These are phyloP conservation scores for Solanum corneliomulleri DNA, from an alignment of 257 asterid species.

Conservation along the genomic window DNA sequence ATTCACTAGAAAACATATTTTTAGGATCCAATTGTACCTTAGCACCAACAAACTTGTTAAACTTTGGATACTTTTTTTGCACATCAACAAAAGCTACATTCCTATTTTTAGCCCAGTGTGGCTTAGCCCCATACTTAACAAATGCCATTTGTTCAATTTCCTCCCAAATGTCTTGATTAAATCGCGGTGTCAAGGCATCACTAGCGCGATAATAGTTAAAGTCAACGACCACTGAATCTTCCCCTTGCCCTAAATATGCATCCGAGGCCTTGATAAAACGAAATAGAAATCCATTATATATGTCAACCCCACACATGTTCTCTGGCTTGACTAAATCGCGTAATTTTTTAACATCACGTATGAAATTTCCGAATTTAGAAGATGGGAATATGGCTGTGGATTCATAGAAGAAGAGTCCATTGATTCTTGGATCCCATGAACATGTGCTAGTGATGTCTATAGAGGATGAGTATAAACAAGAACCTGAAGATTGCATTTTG, in stretches of 20 bases:
- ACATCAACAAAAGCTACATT: conserved; percentile 40
- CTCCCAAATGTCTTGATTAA: conserved; percentile 62
- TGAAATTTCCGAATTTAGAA: conserved; percentile 23
- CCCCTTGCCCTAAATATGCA: conserved; percentile 52
- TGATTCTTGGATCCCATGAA: conserved; percentile 71
- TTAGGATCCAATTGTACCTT: conserved; percentile 40
- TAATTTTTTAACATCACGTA: conserved; percentile 40
- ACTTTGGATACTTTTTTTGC: conserved; percentile 31
- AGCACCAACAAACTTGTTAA: conserved; percentile 31
- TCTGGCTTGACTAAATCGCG: conserved; percentile 35
- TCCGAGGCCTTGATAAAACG: conserved; percentile 48
- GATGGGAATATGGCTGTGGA: conserved; percentile 50
- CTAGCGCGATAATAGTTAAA: conserved; percentile 60
- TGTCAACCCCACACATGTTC: conserved; percentile 63
- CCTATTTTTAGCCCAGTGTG: conserved; percentile 89
- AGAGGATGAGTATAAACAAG: conserved; percentile 58
- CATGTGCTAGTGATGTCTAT: conserved; percentile 23
- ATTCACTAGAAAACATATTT: conserved; percentile 40
- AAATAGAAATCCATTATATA: conserved; percentile 64
- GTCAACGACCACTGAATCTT: conserved; percentile 53
- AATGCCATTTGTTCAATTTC: conserved; percentile 88
- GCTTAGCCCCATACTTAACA: conserved; percentile 47
- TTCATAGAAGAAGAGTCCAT: conserved; percentile 61
- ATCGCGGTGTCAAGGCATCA: conserved; percentile 36
- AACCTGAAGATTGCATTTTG: conserved; percentile 74